A percentile compares a stretch with the other conserved stretches of the same genome.
Conservation (phyloP, 2,329 filamentous ascomycete species). For the Phaeosphaeria sp. region DNA sequence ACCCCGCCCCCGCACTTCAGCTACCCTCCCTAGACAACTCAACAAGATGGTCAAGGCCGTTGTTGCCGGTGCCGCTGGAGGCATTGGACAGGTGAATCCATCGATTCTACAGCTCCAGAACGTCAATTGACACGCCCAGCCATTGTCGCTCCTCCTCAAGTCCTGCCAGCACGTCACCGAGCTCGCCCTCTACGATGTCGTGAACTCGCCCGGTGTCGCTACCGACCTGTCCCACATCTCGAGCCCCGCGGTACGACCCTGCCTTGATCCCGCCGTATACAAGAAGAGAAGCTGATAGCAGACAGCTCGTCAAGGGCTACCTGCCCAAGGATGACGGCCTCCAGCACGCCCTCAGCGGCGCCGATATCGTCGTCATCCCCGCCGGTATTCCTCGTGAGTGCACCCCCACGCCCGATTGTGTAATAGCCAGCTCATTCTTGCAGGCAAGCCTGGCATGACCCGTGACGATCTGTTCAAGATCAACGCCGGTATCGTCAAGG, state of each 20-base stretch:
- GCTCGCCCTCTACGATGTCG: constrained; percentile 98
- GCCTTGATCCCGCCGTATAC: constrained; percentile 11
- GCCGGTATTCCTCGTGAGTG: constrained; percentile 90
- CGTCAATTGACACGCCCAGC: constrained; percentile 60
- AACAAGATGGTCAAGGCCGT: constrained; percentile 51
- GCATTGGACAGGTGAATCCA: constrained; percentile 87
- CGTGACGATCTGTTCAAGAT: constrained; percentile 99
- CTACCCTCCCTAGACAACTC: constrained; percentile 20
- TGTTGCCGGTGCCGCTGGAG: constrained; percentile 95
- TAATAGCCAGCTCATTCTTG: constrained; percentile 20
- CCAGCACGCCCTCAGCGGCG: constrained; percentile 87
- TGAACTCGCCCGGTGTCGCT: constrained; percentile 96
- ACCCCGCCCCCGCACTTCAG: constrained; percentile 21
- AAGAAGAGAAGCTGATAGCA: constrained; percentile 21
- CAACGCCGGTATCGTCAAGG: constrained; percentile 97
- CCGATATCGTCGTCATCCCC: constrained; percentile 95
- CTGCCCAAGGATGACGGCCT: constrained; percentile 84
- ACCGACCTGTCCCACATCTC: constrained; percentile 98
- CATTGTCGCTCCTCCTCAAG: constrained; percentile 96
- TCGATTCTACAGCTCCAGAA: constrained; percentile 4
- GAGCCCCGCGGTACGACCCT: constrained; percentile 72
- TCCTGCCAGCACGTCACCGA: constrained; percentile 85
- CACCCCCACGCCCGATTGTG: neutral
- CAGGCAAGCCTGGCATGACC: constrained; percentile 97
- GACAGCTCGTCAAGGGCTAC: constrained; percentile 80